Percentiles rank a stretch among this genome's conserved stretches.
Conservation (phyloP, 108 stramenopile genomes). For the Conticribra guillardii region DNA sequence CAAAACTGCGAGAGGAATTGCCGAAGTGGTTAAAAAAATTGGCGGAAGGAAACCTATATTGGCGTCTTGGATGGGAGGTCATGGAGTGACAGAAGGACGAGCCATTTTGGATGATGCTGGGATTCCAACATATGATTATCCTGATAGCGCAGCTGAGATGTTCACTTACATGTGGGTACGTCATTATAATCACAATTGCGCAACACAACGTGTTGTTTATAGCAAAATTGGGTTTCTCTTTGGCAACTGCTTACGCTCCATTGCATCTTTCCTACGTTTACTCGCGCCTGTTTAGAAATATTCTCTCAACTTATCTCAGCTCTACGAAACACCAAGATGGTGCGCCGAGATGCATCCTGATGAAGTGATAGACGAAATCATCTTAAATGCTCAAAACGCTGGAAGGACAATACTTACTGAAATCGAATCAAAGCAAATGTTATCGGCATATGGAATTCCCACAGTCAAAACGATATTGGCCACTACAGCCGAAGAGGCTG, state of each 20-base stretch:
- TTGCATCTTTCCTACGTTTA: no score
- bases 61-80: conserved; percentile 46
- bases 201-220: no score
- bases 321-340: conserved; percentile 44
- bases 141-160: conserved; percentile 42
- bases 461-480: conserved; percentile 27
- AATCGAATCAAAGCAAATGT: conserved; percentile 35
- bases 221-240: no score
- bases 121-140: conserved; percentile 40
- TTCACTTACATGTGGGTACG: conserved; percentile 37
- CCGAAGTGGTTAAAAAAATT: conserved; percentile 31
- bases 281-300: neutral
- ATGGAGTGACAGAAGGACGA: conserved; percentile 32
- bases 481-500: conserved; percentile 31
- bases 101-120: conserved; percentile 36
- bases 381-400: conserved; percentile 24
- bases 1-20: conserved; percentile 35
- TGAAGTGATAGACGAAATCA: conserved; percentile 24
- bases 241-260: no score
- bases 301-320: conserved; percentile 22
- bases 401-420: conserved; percentile 38
- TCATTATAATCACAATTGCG: neutral
- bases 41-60: conserved; percentile 34
- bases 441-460: conserved; percentile 36
- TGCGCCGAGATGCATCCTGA: conserved; percentile 46